These are phyloP conservation scores for Crucihimalaya himalaica DNA, from an alignment of 345 rosid genomes.

Conservation along the genomic window DNA sequence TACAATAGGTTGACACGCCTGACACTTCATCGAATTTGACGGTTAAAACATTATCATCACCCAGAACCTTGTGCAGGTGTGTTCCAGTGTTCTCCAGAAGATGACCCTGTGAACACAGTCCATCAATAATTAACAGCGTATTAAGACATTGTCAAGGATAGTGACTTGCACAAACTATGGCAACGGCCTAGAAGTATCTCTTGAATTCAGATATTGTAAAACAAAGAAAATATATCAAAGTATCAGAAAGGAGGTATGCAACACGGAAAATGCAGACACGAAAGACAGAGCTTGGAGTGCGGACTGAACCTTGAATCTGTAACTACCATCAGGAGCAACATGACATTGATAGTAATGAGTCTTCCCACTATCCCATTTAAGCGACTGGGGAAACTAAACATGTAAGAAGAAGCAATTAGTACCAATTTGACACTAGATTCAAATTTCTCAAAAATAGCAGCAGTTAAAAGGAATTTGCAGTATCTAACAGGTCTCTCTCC, in stretches of 20 bases:
- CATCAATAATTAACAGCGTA: not conserved
- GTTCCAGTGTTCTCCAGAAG: conserved; percentile 43
- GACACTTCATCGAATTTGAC: conserved; percentile 69
- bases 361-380: conserved; percentile 53
- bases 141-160: not conserved
- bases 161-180: too few relatives aligned
- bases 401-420: not conserved
- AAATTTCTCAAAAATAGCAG: too few relatives aligned
- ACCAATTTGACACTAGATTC: too few relatives aligned
- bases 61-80: conserved; percentile 67
- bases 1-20: not conserved
- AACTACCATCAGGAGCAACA: conserved; percentile 47
- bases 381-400: conserved; percentile 39
- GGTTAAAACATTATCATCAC: conserved; percentile 73
- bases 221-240: too few relatives aligned
- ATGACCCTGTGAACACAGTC: conserved; percentile 60
- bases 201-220: too few relatives aligned
- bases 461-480: too few relatives aligned
- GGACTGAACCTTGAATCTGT: conserved; percentile 55
- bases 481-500: not conserved
- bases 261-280: too few relatives aligned
- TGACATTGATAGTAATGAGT: conserved; percentile 58
- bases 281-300: not conserved
- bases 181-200: too few relatives aligned
- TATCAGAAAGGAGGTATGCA: too few relatives aligned